Conservation (phyloP, 345 rosid species). For the Trapa incisa region DNA sequence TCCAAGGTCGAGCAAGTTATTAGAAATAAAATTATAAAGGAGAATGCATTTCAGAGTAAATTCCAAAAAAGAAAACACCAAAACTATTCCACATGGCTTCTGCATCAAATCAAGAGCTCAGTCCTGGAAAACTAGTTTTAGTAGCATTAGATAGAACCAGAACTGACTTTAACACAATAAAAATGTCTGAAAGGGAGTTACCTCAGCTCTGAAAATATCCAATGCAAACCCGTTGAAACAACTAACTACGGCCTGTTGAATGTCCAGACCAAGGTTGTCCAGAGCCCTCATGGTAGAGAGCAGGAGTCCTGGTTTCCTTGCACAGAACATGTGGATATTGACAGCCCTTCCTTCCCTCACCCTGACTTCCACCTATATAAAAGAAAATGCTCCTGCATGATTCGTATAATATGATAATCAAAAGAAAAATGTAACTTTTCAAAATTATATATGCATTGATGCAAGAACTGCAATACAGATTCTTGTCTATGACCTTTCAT, state of each 20-base stretch:
- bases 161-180: neutral
- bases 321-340: conserved; percentile 95
- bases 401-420: neutral
- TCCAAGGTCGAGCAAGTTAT: too few species aligned
- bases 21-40: too few species aligned
- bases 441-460: neutral
- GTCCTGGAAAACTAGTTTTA: too few species aligned
- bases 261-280: conserved; percentile 84
- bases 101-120: too few species aligned
- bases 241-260: conserved; percentile 97
- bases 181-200: conserved; percentile 8
- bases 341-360: conserved; percentile 94
- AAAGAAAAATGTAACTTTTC: neutral
- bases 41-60: too few species aligned
- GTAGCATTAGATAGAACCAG: too few species aligned
- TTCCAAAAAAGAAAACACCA: too few species aligned
- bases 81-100: too few species aligned
- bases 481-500: neutral
- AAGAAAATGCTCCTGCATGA: neutral
- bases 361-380: conserved; percentile 75
- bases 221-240: conserved; percentile 91
- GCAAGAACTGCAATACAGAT: neutral
- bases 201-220: conserved; percentile 97
- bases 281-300: conserved; percentile 87
- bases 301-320: conserved; percentile 79